Evolutionary conservation across 768 basidiomycete species (phyloP), one percentile per base, ranked within the genome.

Genomic region (Tephrocybe sp.): DNA sequence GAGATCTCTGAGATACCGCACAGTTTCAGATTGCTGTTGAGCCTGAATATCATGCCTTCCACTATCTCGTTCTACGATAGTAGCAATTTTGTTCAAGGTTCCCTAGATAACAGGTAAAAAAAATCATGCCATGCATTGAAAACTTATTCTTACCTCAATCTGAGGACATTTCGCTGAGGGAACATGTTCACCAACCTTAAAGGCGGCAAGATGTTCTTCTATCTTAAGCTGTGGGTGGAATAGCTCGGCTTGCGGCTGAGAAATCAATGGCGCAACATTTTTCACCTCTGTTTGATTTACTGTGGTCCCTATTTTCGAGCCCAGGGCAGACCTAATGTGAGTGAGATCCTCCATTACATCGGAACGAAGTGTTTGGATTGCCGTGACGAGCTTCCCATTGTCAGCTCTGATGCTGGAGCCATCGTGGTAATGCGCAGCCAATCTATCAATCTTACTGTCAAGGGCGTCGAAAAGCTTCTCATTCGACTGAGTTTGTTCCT

Each of bases 1-100:
- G 32, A 91, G 74, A 61, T 90, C 87, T 55, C 87, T 86, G 28
- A 92, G 76, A 63, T 91, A 91, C 18, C 88, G 79, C 53, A 85
- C 82, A 54, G 80, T 88, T 57, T 90, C 90, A 4, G 77, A 75
- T 62, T 90, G 88, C 61, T 87, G 85, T 47, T 82, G 79, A n/a
- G 73, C 62, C 57, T 81, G 78, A 6, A 77, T 52, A 3, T 66
- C 71, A 23, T 76, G 77, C 54, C 81, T 77, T 17, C 65, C 71
- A 51, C 74, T 69, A 9, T 80, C 81, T 21, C 72, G 68, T 46
- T 72, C 72, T 17, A 88, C 61, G n/a, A 81, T 62, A 12, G 61
- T 62, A 37, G 81, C 47, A n/a, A 86, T 70, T 46, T 73, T 74
- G 46, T 72, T 66, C 8, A 81, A 52, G 72, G 15, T 47, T 36